Percentiles rank a stretch among this genome's conserved stretches.
Evolutionary conservation across 176 grass and related monocot species (phyloP).

Genomic region (Oryza meyeriana): DNA sequence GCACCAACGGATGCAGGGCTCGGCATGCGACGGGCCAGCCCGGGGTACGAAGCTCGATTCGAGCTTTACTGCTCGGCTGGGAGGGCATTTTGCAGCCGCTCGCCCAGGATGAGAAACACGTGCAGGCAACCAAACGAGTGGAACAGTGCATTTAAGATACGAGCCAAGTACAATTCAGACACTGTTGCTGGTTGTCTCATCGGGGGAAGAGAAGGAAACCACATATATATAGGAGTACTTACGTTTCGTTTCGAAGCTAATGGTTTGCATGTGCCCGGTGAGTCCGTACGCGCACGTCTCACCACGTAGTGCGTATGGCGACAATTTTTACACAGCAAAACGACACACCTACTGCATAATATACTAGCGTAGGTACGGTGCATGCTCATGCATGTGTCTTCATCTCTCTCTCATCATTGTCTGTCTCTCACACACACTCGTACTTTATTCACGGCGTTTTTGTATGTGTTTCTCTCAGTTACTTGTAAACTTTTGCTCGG

Average conservation of each 20-base stretch:
- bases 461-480: background rate
- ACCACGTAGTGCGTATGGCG: background rate
- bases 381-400: slow-evolving; percentile 6
- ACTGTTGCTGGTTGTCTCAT: too few relatives aligned
- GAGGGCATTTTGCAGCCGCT: too few relatives aligned
- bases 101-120: too few relatives aligned
- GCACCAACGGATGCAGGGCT: too few relatives aligned
- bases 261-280: background rate
- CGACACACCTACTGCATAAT: background rate
- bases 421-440: background rate
- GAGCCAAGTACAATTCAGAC: too few relatives aligned
- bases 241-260: background rate
- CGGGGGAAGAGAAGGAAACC: too few relatives aligned
- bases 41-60: too few relatives aligned
- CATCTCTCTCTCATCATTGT: background rate
- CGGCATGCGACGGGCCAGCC: too few relatives aligned
- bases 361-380: background rate
- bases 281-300: background rate
- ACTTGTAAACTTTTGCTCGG: slow-evolving; percentile 21
- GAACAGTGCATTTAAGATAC: too few relatives aligned
- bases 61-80: too few relatives aligned
- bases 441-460: background rate
- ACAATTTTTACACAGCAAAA: background rate
- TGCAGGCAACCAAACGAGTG: too few relatives aligned
- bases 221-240: background rate